These are phyloP conservation scores for Amborella trichopoda DNA, from an alignment of 164 flowering plant genomes.

Conservation along the genomic window DNA sequence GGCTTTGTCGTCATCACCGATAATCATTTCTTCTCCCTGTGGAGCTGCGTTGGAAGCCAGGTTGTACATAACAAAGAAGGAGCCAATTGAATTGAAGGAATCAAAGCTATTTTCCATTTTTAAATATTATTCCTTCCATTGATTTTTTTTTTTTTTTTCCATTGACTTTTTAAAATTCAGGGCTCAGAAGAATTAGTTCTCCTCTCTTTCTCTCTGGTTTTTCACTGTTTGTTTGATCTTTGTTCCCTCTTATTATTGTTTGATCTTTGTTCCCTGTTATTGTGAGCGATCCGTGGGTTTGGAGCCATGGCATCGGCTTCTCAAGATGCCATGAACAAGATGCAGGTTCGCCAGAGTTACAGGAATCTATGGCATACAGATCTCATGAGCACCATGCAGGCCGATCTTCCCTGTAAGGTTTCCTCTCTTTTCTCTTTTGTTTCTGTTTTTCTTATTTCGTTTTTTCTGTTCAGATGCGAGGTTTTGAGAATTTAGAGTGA, in stretches of 20 bases:
- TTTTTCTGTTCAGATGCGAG: too few species aligned
- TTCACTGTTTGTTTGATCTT: background rate
- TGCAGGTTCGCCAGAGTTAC: conserved; percentile 67
- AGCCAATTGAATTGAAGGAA: too few species aligned
- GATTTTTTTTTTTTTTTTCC: too few species aligned
- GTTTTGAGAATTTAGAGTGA: too few species aligned
- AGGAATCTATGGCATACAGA: conserved; percentile 84
- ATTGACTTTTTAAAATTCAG: too few species aligned
- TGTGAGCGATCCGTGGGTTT: background rate
- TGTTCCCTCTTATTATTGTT: background rate
- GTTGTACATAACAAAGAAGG: too few species aligned
- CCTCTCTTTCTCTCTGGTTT: background rate
- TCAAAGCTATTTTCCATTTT: too few species aligned
- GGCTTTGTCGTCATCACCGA: too few species aligned
- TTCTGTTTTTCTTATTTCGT: background rate
- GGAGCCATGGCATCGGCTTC: conserved; percentile 25
- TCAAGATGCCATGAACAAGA: conserved; percentile 43
- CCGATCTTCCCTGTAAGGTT: conserved; percentile 56
- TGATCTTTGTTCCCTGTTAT: too few species aligned
- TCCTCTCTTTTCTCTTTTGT: conserved; percentile 1
- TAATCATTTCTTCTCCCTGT: too few species aligned
- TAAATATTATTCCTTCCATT: too few species aligned
- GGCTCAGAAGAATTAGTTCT: background rate
- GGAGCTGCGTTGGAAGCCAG: too few species aligned
- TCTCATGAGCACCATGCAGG: conserved; percentile 51